These are phyloP conservation scores for Babesia sp. DNA, from an alignment of 169 alveolate genomes.

Conservation along the genomic window DNA sequence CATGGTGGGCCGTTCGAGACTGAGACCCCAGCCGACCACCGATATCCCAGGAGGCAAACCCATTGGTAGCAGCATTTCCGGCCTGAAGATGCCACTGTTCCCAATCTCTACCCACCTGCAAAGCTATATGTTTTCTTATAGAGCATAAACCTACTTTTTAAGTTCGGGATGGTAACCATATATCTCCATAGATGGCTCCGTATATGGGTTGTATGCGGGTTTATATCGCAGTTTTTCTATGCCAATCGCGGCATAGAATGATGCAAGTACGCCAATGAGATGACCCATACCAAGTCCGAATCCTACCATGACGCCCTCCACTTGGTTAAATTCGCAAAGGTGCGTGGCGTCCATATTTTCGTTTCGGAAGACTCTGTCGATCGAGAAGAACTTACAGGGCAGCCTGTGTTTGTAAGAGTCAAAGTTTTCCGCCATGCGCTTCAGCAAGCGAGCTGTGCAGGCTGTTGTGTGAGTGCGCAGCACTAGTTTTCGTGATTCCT, in stretches of 20 bases:
- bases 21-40: conserved; percentile 99
- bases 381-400: conserved; percentile 95
- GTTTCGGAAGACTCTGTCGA: conserved; percentile 99
- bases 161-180: conserved; percentile 96
- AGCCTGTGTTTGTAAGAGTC: conserved; percentile 59
- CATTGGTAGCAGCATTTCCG: conserved; percentile 98
- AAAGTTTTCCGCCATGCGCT: conserved; percentile 90
- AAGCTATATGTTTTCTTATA: background rate
- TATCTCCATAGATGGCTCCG: conserved; percentile 99
- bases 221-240: conserved; percentile 90
- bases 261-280: conserved; percentile 87
- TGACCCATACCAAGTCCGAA: conserved; percentile 89
- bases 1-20: conserved; percentile 99
- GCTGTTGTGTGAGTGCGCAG: conserved; percentile 99
- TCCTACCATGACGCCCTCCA: conserved; percentile 93
- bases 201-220: conserved; percentile 99
- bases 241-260: conserved; percentile 93
- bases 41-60: conserved; percentile 96
- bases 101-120: conserved; percentile 97
- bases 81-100: conserved; percentile 99
- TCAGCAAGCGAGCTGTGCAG: conserved; percentile 92
- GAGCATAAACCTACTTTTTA: conserved; percentile 74
- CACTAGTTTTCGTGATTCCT: conserved; percentile 73
- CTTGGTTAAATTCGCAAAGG: conserved; percentile 99
- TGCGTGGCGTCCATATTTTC: conserved; percentile 99